A percentile compares a stretch with the other conserved stretches of the same genome.
Conservation (phyloP, 257 asterid species). For the Solanum tarijense region DNA sequence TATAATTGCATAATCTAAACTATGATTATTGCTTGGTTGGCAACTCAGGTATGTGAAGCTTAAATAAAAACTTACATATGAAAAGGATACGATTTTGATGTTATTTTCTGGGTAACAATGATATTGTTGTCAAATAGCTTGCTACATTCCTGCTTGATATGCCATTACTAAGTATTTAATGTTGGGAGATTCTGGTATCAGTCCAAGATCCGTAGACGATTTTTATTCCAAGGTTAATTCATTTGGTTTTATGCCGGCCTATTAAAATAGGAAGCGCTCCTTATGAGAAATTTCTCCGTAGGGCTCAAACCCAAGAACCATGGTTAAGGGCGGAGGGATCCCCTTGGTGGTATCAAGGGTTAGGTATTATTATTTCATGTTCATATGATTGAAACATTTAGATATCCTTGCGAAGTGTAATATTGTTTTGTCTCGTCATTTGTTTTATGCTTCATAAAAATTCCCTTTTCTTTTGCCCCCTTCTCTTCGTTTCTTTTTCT, state of each 20-base stretch:
- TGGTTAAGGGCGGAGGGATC: background rate
- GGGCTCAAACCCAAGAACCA: background rate
- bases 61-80: too few relatives aligned
- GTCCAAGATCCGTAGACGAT: too few relatives aligned
- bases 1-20: too few relatives aligned
- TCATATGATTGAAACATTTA: background rate
- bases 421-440: background rate
- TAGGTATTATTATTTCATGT: background rate
- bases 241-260: rapidly evolving
- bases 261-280: background rate
- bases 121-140: too few relatives aligned
- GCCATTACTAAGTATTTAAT: too few relatives aligned
- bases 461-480: background rate
- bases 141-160: too few relatives aligned
- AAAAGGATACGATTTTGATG: too few relatives aligned
- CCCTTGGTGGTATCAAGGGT: background rate
- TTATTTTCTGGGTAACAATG: too few relatives aligned
- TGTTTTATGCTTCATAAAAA: background rate
- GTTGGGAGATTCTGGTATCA: too few relatives aligned
- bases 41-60: too few relatives aligned
- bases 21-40: too few relatives aligned
- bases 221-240: too few relatives aligned
- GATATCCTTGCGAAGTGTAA: background rate
- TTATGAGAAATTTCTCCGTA: background rate
- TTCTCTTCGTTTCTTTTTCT: background rate